phyloP scores from a whole-genome alignment of 495 filamentous ascomycete species.

The Aspergillus bertholletiae region DNA sequence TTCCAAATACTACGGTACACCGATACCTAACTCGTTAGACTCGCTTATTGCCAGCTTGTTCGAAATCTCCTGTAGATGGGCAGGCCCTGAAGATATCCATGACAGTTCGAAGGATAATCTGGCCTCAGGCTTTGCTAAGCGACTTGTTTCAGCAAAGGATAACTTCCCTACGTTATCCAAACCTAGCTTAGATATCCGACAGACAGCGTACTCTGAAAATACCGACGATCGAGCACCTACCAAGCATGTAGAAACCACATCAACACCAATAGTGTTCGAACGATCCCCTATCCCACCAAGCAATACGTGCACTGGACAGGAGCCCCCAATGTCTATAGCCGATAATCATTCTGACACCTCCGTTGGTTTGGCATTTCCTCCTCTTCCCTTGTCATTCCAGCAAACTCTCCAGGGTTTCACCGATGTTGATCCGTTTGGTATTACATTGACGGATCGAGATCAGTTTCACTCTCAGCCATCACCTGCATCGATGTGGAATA shows the following conservation, averaged over 20 bases:
- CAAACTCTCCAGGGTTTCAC: slow-evolving; percentile 14
- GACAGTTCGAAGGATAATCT: slow-evolving; percentile 18
- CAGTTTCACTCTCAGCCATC: neutral
- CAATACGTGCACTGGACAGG: neutral
- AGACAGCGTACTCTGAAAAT: slow-evolving; percentile 33
- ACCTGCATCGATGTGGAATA: neutral
- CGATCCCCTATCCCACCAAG: neutral
- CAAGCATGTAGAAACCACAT: neutral
- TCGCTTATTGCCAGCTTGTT: slow-evolving; percentile 22
- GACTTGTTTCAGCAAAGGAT: slow-evolving; percentile 23
- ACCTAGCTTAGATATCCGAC: slow-evolving; percentile 28
- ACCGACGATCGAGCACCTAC: slow-evolving; percentile 6
- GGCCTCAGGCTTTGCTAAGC: slow-evolving; percentile 30
- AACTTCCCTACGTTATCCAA: slow-evolving; percentile 11
- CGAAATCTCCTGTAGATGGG: slow-evolving; percentile 34
- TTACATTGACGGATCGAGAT: neutral
- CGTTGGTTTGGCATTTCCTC: slow-evolving; percentile 32
- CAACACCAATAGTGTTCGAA: neutral
- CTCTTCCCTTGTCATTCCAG: slow-evolving; percentile 31
- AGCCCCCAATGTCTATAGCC: neutral
- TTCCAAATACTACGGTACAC: slow-evolving; percentile 17
- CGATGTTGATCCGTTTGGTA: slow-evolving; percentile 1
- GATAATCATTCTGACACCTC: slow-evolving; percentile 1
- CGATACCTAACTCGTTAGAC: slow-evolving; percentile 21
- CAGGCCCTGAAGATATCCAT: slow-evolving; percentile 13